Base-by-base conservation (phyloP, 768 basidiomycete species). In the Lentinula edodes region DNA sequence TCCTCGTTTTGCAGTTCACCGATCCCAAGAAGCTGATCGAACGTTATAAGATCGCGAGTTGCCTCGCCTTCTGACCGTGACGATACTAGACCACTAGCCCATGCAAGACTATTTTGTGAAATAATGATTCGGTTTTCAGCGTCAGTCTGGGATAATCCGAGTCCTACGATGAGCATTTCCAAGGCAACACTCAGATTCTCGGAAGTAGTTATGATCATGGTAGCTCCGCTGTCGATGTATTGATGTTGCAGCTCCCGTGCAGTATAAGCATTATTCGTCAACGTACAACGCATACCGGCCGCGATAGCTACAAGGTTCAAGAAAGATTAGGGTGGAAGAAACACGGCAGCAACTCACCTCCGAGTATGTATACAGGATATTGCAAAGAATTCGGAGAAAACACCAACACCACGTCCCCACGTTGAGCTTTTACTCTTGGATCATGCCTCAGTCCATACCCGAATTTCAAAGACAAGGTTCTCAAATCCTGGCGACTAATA, bases 161-260 rank as follows among this genome's bases (percentile, higher is more conserved):
- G 20, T 35, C 28, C 57, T 36, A 13, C 16, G 34, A 74, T 74
- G 56, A 93, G 79, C 71, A 88, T 86, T 34, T 82, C 76, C 13
- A 80, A 74, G 10, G 83, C 83, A 18, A 80, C 74, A 0, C 76
- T 68, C 1, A 91, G 63, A 3, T 89, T 76, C 0, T 82, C 76
- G n/a, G 90, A 89, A 60, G 83, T 83, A 10, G 82, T 78, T 60
- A 93, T 83, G 32, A 93, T 70, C 23, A 88, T 64, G 52, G 78
- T 77, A 0, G 93, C 87, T 2, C 79, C 73, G 59, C 87, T 87
- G 67, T 95, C 86, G 13, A 64, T 72, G 61, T 89, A 87, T 69
- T 90, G 89, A 66, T 83, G 79, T 1, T 71, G 71, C 1, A 90
- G 75, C 64, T 90, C 89, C 0, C 65, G 61, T 8, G 78, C 66